Evolutionary conservation across 768 basidiomycete genomes (phyloP), one percentile per base, ranked within the genome.

Genomic region (Mycena alexandri): DNA sequence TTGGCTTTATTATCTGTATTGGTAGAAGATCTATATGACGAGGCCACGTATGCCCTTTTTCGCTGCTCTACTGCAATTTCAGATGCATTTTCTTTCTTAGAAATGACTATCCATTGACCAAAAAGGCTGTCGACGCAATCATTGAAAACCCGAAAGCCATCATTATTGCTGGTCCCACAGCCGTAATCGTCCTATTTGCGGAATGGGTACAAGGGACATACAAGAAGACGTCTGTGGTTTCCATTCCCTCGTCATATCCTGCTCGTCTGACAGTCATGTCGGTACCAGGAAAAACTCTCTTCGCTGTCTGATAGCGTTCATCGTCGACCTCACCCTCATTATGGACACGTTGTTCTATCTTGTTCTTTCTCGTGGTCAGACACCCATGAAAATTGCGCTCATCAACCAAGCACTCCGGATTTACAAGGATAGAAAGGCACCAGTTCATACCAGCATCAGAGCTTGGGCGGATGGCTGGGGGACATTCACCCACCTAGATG

Each of bases 251-350:
- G 19, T 12, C 42, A 44, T 29, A 44, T 57, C 21, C 5, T 17
- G 14, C 53, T 54, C 24, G 13, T 21, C 29, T 33, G 11, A 29
- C 44, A 13, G 5, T n/a, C 5, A 57, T 22, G 14, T 44, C 25
- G 16, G 41, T 42, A 21, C 44, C 43, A 58, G 57, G 57, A 58
- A 58, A 58, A 58, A 25, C 44, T 58, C 57, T 25, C 16, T 58
- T 0, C 57, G 57, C 57, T 58, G 44, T 58, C 44, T 58, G 21
- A 14, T 11, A 16, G 57, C 44, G 46, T 58, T 34, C 29, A 58
- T 58, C 57, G 14, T 58, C 33, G 57, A 58, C 44, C 57, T 58
- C 57, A 58, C 57, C 19, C 57, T 58, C 57, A 58, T 43, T 58
- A 58, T 58, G 57, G 57, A 58, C 57, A 58, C 44, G 1, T 25